Percentiles rank a stretch among this genome's conserved stretches.
Conservation (phyloP, 108 stramenopile genomes). For the Hondaea fermentalgiana region DNA sequence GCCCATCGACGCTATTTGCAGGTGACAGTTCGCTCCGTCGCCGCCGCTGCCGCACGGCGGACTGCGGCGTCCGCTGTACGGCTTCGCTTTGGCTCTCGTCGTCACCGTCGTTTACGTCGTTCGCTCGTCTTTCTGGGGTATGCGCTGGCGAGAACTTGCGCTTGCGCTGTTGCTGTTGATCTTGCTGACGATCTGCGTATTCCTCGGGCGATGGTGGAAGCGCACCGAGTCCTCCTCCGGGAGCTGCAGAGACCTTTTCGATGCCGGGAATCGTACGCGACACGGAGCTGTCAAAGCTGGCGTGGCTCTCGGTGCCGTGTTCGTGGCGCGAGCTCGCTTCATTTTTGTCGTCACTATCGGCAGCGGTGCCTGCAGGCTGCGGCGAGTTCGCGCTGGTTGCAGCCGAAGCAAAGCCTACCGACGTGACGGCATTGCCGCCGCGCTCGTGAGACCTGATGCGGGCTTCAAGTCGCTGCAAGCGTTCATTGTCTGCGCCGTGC, state of each 20-base stretch:
- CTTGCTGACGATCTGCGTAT: not conserved
- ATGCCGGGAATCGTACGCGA: conserved; percentile 7
- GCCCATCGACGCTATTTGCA: not conserved
- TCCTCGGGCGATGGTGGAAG: not conserved
- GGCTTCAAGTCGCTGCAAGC: not conserved
- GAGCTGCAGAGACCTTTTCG: not conserved
- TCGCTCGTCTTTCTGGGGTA: no score
- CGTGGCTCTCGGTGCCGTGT: not conserved
- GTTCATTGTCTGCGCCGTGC: not conserved
- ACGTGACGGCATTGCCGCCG: not conserved
- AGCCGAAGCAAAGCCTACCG: not conserved
- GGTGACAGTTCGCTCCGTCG: not conserved
- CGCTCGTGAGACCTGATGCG: not conserved
- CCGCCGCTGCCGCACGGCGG: not conserved
- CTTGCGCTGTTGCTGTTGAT: not conserved
- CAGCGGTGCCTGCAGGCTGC: not conserved
- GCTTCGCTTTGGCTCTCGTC: not conserved
- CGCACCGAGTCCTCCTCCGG: not conserved
- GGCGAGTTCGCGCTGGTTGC: not conserved
- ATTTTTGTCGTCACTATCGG: not conserved
- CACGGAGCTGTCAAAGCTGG: not conserved
- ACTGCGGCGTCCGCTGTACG: not conserved
- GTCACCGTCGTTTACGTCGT: no score
- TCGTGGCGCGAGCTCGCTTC: not conserved
- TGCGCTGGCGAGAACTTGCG: not conserved